phyloP scores from a whole-genome alignment of 768 basidiomycete genomes.

The Russula dissimulans region DNA sequence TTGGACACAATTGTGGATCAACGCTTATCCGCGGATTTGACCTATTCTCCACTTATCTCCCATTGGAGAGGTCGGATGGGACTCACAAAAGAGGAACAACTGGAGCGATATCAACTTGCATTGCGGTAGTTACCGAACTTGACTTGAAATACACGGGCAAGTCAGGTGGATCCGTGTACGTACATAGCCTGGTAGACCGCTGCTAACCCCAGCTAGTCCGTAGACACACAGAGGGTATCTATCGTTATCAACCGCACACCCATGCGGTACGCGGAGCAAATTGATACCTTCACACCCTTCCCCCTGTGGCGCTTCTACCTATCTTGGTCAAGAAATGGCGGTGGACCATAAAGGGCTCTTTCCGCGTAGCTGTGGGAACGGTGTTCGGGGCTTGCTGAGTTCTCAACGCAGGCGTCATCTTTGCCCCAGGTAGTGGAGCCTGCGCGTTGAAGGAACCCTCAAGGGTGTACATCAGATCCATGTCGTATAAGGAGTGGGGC shows the following conservation, averaged over 20 bases:
- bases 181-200: background rate
- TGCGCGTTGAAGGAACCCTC: no score
- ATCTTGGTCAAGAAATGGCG: background rate
- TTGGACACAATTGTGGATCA: constrained; percentile 35
- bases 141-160: no score
- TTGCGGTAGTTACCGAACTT: background rate
- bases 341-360: no score
- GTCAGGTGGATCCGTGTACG: background rate
- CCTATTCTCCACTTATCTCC: constrained; percentile 30
- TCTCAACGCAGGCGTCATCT: no score
- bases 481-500: no score
- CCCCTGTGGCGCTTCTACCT: background rate
- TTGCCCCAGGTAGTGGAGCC: no score
- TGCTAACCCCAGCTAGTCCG: background rate
- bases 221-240: background rate
- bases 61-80: constrained; percentile 75
- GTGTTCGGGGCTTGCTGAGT: no score
- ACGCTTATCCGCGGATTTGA: constrained; percentile 23
- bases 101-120: constrained; percentile 22
- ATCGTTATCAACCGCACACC: background rate
- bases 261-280: background rate
- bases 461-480: no score
- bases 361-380: no score
- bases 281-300: background rate
- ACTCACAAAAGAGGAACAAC: constrained; percentile 47